These are phyloP conservation scores for Coniella lustricola DNA, from an alignment of 2,329 filamentous ascomycete species.

Conservation along the genomic window DNA sequence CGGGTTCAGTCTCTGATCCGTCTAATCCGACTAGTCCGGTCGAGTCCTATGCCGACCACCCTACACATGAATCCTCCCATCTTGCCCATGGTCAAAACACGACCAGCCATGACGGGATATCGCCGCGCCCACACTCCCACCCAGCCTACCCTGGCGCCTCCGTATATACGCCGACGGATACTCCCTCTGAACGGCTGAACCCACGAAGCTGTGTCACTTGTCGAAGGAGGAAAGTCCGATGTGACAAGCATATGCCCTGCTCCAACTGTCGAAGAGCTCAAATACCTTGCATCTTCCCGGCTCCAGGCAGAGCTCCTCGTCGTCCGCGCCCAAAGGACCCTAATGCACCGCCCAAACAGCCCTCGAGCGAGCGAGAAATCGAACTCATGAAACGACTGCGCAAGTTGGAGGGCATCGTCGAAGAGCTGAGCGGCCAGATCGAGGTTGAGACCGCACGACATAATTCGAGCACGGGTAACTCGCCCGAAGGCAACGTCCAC, in stretches of 20 bases:
- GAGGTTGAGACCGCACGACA: conserved; percentile 44
- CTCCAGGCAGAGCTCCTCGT: conserved; percentile 64
- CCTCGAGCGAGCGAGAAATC: conserved; percentile 53
- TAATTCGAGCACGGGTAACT: conserved; percentile 28
- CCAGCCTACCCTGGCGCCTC: conserved; percentile 22
- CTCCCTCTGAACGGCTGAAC: conserved; percentile 20
- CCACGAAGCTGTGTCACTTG: conserved; percentile 21
- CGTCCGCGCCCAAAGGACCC: conserved; percentile 59
- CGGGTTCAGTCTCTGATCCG: conserved; percentile 9
- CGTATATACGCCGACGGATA: conserved; percentile 21
- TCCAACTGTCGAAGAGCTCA: conserved; percentile 65
- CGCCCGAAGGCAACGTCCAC: conserved; percentile 27
- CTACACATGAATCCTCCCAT: conserved; percentile 7
- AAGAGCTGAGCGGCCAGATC: conserved; percentile 59
- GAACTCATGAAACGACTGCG: conserved; percentile 67
- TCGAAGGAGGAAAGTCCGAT: conserved; percentile 54
- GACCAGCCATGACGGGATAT: conserved; percentile 10
- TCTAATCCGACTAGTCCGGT: conserved; percentile 21
- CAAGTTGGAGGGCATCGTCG: conserved; percentile 70
- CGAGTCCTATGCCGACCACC: conserved; percentile 24
- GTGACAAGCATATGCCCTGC: conserved; percentile 71
- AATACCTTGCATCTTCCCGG: conserved; percentile 67
- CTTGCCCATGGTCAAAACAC: conserved; percentile 1
- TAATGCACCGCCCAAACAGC: conserved; percentile 53
- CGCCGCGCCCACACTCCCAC: conserved; percentile 15